phyloP scores from a whole-genome alignment of 306 rosid species.

The Elaeagnus macrophylla region DNA sequence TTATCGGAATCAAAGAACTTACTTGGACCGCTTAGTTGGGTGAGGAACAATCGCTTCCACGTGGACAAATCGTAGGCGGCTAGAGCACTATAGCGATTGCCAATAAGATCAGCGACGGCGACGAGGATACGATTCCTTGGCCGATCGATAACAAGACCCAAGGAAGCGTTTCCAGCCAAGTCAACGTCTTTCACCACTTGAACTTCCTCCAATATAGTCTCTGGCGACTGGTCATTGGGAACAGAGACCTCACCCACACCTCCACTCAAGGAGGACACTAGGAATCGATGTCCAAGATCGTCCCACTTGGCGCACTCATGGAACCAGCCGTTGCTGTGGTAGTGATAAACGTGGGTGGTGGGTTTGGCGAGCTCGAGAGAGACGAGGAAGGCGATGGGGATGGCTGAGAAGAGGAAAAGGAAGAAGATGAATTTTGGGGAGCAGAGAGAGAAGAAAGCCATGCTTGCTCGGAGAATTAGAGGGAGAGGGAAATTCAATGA shows the following conservation, averaged over 20 bases:
- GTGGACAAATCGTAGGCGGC: conserved; percentile 67
- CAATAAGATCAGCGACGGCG: conserved; percentile 42
- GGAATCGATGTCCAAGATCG: conserved; percentile 48
- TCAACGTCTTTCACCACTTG: conserved; percentile 34
- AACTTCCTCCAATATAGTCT: conserved; percentile 36
- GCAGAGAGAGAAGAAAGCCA: conserved; percentile 16
- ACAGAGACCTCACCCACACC: conserved; percentile 48
- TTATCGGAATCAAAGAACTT: conserved; percentile 6
- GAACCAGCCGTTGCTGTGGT: conserved; percentile 59
- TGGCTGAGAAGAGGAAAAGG: conserved; percentile 46
- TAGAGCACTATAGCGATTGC: conserved; percentile 48
- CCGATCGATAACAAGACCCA: conserved; percentile 49
- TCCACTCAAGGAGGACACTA: conserved; percentile 49
- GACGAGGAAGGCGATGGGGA: conserved; percentile 59
- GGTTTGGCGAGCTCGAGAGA: conserved; percentile 56
- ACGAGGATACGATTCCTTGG: conserved; percentile 58
- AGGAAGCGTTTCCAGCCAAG: conserved; percentile 59
- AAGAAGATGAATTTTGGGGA: conserved; percentile 37
- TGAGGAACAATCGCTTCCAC: conserved; percentile 60
- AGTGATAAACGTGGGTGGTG: conserved; percentile 52
- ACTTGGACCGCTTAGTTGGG: conserved; percentile 58
- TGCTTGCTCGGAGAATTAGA: neutral
- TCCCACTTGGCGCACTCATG: conserved; percentile 83
- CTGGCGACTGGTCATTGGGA: conserved; percentile 21
- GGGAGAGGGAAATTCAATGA: too few relatives aligned